Evolutionary conservation across 2,329 filamentous ascomycete species (phyloP).

Genomic region (Cladosporium sp.): DNA sequence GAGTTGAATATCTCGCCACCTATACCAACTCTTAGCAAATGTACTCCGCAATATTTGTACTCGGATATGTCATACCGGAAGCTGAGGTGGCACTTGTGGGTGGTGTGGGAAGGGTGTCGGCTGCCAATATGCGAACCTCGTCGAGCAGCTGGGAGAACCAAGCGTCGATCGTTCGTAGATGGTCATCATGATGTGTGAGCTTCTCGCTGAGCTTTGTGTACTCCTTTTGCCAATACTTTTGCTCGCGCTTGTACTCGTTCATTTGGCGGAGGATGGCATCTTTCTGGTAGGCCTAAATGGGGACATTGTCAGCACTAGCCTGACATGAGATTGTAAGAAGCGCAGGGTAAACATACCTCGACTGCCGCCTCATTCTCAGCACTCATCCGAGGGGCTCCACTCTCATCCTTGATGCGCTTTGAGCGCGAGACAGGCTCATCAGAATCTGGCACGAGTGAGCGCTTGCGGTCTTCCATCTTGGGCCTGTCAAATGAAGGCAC

Average conservation of each 20-base stretch:
- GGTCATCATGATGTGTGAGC: constrained; percentile 83
- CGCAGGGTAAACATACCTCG: constrained; percentile 61
- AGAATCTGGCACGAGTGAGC: constrained; percentile 76
- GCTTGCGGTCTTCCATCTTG: constrained; percentile 99
- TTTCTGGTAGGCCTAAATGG: constrained; percentile 78
- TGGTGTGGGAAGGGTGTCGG: constrained; percentile 37
- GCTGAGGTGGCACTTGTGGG: constrained; percentile 32
- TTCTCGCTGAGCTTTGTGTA: constrained; percentile 78
- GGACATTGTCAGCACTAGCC: not conserved
- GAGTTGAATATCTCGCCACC: constrained; percentile 50
- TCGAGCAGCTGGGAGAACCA: constrained; percentile 81
- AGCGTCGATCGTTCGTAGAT: constrained; percentile 82
- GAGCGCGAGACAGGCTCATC: constrained; percentile 85
- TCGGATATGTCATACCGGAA: constrained; percentile 31
- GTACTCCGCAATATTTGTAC: constrained; percentile 27
- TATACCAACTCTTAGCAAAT: constrained; percentile 34
- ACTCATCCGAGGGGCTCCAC: constrained; percentile 70
- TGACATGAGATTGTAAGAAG: constrained; percentile 19
- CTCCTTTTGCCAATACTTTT: constrained; percentile 75
- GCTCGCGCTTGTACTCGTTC: constrained; percentile 95
- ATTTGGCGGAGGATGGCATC: constrained; percentile 97
- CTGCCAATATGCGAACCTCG: constrained; percentile 47
- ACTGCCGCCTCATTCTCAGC: constrained; percentile 70
- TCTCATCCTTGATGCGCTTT: constrained; percentile 79
- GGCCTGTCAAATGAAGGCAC: constrained; percentile 73